These are phyloP conservation scores for Fusarium foetens DNA, from an alignment of 2,329 filamentous ascomycete genomes.

Conservation along the genomic window DNA sequence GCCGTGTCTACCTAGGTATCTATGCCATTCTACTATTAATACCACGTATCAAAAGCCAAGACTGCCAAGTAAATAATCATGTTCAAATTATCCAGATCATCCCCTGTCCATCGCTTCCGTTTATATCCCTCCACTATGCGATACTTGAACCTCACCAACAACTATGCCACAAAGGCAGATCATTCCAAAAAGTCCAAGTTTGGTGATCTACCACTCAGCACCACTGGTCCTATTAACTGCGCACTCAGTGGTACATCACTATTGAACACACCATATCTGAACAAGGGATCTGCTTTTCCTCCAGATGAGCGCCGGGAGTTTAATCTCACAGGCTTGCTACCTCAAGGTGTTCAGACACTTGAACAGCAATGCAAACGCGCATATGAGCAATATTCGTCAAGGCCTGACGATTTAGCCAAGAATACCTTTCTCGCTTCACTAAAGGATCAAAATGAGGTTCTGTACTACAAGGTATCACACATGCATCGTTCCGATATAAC, in stretches of 20 bases:
- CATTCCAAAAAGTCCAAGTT: conserved; percentile 45
- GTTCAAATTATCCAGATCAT: conserved; percentile 10
- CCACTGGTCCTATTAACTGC: conserved; percentile 50
- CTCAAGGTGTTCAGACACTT: conserved; percentile 76
- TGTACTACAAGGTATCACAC: conserved; percentile 76
- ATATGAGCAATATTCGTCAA: conserved; percentile 79
- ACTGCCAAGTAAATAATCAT: conserved; percentile 5
- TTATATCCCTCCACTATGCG: background rate
- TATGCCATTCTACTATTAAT: background rate
- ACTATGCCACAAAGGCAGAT: conserved; percentile 23
- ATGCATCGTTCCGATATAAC: fast-evolving
- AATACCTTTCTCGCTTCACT: conserved; percentile 89
- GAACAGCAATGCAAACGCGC: conserved; percentile 81
- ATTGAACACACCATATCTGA: conserved; percentile 61
- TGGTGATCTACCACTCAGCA: conserved; percentile 49
- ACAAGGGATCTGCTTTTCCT: conserved; percentile 85
- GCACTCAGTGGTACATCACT: conserved; percentile 50
- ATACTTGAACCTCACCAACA: background rate
- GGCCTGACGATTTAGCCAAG: conserved; percentile 75
- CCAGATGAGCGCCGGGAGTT: conserved; percentile 75
- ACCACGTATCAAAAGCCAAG: background rate
- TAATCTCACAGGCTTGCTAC: conserved; percentile 77
- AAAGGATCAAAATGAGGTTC: conserved; percentile 85
- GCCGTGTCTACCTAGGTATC: background rate
- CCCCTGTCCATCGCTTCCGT: background rate